A percentile compares a stretch with the other conserved stretches of the same genome.
phyloP scores from a whole-genome alignment of 192 early-diverging fungal species.

The Dissophora ornata region DNA sequence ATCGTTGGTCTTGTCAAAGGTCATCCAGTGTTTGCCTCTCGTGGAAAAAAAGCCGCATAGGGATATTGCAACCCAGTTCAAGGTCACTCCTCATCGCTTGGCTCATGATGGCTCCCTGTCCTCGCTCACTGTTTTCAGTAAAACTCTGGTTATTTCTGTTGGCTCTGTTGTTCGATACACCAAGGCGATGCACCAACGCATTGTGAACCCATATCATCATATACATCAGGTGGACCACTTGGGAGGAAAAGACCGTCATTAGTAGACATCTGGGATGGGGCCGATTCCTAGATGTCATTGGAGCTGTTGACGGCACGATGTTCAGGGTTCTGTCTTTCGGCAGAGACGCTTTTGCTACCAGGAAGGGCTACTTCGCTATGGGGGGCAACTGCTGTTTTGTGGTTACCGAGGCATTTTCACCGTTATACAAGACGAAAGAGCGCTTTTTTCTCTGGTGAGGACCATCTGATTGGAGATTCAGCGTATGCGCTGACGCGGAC shows the following conservation, averaged over 20 bases:
- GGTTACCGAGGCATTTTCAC: constrained; percentile 17
- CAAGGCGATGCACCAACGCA: background rate
- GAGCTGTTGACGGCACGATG: constrained; percentile 15
- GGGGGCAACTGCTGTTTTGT: constrained; percentile 4
- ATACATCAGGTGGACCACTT: constrained; percentile 8
- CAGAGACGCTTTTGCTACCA: constrained; percentile 6
- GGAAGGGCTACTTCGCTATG: constrained; percentile 12
- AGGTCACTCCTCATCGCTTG: constrained; percentile 9
- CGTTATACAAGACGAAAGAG: constrained; percentile 7
- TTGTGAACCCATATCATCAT: background rate
- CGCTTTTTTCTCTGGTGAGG: constrained; percentile 6
- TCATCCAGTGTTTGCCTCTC: background rate
- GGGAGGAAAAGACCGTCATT: constrained; percentile 7
- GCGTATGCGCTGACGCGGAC: constrained; percentile 12
- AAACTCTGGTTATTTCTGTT: background rate
- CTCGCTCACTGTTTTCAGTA: background rate
- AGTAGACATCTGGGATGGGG: background rate
- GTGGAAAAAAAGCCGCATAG: constrained; percentile 3
- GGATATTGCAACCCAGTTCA: constrained; percentile 2
- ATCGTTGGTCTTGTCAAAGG: constrained; percentile 3
- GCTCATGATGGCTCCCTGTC: constrained; percentile 11
- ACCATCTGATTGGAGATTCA: constrained; percentile 13
- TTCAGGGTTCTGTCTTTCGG: background rate
- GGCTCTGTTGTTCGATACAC: background rate
- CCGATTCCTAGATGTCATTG: constrained; percentile 16